Conservation (phyloP, 805 yeast genomes). For the Metschnikowia shivogae region DNA sequence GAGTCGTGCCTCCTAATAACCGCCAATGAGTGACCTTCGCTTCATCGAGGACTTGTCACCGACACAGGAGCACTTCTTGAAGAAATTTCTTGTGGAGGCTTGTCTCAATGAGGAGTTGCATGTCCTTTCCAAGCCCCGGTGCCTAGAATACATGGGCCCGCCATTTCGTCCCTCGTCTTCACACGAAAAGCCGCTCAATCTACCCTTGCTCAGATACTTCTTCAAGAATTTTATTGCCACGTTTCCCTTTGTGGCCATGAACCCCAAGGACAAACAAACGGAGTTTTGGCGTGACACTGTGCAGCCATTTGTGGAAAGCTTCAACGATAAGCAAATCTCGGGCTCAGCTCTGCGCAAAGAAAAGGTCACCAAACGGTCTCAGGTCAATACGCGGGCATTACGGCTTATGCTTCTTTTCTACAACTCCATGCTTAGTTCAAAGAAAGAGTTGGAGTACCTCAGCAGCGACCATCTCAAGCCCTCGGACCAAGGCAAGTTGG, state of each 20-base stretch:
- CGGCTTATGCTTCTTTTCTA: conserved; percentile 62
- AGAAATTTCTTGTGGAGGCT: conserved; percentile 68
- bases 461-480: conserved; percentile 30
- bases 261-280: conserved; percentile 42
- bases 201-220: conserved; percentile 69
- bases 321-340: conserved; percentile 68
- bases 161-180: conserved; percentile 51
- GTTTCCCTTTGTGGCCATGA: conserved; percentile 68
- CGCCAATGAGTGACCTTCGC: conserved; percentile 2
- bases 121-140: conserved; percentile 52
- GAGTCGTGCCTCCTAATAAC: not conserved
- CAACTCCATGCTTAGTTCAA: conserved; percentile 69
- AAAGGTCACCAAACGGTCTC: conserved; percentile 56
- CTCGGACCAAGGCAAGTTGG: conserved; percentile 35
- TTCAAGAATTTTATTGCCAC: conserved; percentile 58
- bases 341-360: conserved; percentile 73
- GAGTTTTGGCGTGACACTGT: conserved; percentile 74
- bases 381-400: conserved; percentile 57
- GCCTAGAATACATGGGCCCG: conserved; percentile 67
- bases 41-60: conserved; percentile 39
- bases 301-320: conserved; percentile 77
- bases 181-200: conserved; percentile 26
- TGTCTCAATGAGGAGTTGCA: conserved; percentile 63
- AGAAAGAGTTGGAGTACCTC: conserved; percentile 49
- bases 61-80: conserved; percentile 80